Conservation (phyloP, 2,329 filamentous ascomycete species). For the Dactylonectria estremocensis region DNA sequence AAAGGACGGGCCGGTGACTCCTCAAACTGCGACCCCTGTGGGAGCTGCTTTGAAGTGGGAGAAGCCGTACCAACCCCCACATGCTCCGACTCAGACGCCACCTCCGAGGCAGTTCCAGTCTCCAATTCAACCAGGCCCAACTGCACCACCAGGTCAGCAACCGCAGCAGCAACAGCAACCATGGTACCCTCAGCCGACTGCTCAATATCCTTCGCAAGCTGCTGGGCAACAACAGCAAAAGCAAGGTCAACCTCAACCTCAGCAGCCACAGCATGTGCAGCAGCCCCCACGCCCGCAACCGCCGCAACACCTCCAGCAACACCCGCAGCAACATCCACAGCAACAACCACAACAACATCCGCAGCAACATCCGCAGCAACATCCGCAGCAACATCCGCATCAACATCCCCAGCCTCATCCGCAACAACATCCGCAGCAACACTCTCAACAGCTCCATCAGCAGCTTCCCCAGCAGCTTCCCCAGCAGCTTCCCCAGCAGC, state of each 20-base stretch:
- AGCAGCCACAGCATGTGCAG: conserved; percentile 38
- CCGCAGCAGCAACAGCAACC: conserved; percentile 34
- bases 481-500: conserved; percentile 35
- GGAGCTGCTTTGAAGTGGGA: conserved; percentile 57
- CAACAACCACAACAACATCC: conserved; percentile 38
- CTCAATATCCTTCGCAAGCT: conserved; percentile 41
- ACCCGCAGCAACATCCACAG: conserved; percentile 38
- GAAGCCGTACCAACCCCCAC: conserved; percentile 58
- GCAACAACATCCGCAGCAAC: conserved; percentile 38
- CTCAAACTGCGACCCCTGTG: conserved; percentile 43
- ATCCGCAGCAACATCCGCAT: conserved; percentile 39
- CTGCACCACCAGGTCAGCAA: conserved; percentile 40
- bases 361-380: conserved; percentile 38
- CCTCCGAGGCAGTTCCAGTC: conserved; percentile 47
- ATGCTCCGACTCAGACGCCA: conserved; percentile 44
- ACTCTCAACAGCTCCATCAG: conserved; percentile 31
- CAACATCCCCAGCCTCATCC: conserved; percentile 38
- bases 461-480: conserved; percentile 37
- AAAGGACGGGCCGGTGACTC: conserved; percentile 45
- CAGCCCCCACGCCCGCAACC: conserved; percentile 39
- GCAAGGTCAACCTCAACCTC: conserved; percentile 42
- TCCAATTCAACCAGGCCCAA: conserved; percentile 40
- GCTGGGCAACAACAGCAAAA: conserved; percentile 44
- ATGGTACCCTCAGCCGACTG: conserved; percentile 42
- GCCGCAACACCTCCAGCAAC: conserved; percentile 37